Conservation (phyloP, 495 filamentous ascomycete species). For the Penicillium egyptiacum region DNA sequence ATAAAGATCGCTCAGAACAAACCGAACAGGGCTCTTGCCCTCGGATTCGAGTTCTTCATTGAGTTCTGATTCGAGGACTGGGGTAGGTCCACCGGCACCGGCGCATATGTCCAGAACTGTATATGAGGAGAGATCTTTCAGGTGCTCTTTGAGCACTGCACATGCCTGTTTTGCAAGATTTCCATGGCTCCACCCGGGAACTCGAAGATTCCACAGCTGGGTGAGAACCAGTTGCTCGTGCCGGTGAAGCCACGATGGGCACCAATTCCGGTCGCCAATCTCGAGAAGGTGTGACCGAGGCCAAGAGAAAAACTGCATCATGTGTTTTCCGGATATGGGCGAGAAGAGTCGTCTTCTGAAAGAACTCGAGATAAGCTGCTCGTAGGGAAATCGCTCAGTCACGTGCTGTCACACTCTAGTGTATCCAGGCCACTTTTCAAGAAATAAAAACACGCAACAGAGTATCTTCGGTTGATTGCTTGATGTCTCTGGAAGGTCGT, state of each 20-base stretch:
- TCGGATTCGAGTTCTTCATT: conserved; percentile 44
- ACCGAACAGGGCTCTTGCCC: conserved; percentile 46
- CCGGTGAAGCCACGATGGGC: conserved; percentile 29
- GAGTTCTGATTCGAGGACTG: conserved; percentile 57
- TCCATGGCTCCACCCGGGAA: conserved; percentile 25
- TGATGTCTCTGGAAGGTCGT: not conserved
- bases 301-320: conserved; percentile 11
- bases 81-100: conserved; percentile 68
- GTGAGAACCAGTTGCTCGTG: conserved; percentile 37
- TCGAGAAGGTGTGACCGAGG: conserved; percentile 38
- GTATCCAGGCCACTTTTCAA: not conserved
- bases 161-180: conserved; percentile 25
- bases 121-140: conserved; percentile 42
- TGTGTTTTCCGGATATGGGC: not conserved
- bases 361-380: not conserved
- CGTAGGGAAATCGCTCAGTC: not conserved
- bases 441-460: not conserved
- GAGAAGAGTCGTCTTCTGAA: not conserved
- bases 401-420: not conserved
- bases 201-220: conserved; percentile 32
- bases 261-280: conserved; percentile 41
- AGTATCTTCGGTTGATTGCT: not conserved
- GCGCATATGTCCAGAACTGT: conserved; percentile 74
- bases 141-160: conserved; percentile 47
- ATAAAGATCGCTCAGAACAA: conserved; percentile 68